Evolutionary conservation across 1,284 basidiomycete species (phyloP).

Genomic region (Pseudozyma hubeiensis): DNA sequence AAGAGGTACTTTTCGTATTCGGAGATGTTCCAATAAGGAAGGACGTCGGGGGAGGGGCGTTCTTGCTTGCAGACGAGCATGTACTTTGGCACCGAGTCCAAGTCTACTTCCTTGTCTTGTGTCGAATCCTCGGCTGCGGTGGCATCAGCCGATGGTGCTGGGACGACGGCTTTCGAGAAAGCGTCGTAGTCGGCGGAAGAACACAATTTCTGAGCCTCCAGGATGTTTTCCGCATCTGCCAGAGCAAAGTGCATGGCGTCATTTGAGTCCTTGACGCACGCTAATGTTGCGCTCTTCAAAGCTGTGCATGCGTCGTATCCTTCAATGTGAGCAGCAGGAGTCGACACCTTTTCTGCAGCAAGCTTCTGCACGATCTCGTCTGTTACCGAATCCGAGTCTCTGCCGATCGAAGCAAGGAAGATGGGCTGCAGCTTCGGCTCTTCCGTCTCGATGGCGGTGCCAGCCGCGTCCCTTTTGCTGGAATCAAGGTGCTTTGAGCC

Average conservation of each 20-base stretch:
- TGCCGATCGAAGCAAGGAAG: slow-evolving; percentile 25
- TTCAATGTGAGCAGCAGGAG: slow-evolving; percentile 6
- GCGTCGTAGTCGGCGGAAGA: slow-evolving; percentile 39
- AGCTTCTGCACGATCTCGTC: slow-evolving; percentile 21
- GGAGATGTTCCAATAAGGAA: slow-evolving; percentile 48
- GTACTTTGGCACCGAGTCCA: slow-evolving; percentile 61
- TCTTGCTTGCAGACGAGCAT: slow-evolving; percentile 36
- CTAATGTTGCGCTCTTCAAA: slow-evolving; percentile 13
- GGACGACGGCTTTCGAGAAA: slow-evolving; percentile 34
- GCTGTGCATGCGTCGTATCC: slow-evolving; percentile 15
- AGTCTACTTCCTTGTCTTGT: slow-evolving; percentile 52
- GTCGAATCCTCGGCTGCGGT: slow-evolving; percentile 9
- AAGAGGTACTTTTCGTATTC: slow-evolving; percentile 36
- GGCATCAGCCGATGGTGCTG: background rate
- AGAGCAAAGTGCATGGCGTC: slow-evolving; percentile 77
- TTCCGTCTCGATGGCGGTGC: slow-evolving; percentile 22
- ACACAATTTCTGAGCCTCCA: slow-evolving; percentile 24
- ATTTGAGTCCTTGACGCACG: slow-evolving; percentile 66
- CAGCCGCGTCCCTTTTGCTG: background rate
- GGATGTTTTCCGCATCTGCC: slow-evolving; percentile 13
- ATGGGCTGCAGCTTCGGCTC: slow-evolving; percentile 46
- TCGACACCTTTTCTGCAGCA: slow-evolving; percentile 7
- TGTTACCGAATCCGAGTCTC: background rate
- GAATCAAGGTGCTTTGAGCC: background rate
- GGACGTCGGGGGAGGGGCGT: slow-evolving; percentile 11